phyloP scores from a whole-genome alignment of 805 yeast species.

The Yamadazyma insecticola region DNA sequence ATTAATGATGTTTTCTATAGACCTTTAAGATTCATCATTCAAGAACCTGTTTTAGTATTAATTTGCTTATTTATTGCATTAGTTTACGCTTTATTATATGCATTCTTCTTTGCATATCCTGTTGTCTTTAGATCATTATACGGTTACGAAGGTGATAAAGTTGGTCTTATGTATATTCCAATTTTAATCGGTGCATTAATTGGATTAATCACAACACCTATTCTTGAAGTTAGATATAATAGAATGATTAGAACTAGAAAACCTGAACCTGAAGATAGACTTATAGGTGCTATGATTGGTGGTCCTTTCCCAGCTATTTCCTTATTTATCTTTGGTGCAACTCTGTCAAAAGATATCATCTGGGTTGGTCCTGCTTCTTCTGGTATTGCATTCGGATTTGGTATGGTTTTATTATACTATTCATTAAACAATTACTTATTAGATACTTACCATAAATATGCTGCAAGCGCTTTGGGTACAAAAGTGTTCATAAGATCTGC shows the following conservation, averaged over 20 bases:
- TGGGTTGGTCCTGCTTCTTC: conserved; percentile 63
- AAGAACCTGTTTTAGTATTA: conserved; percentile 82
- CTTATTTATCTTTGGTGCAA: conserved; percentile 75
- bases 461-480: conserved; percentile 78
- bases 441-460: conserved; percentile 73
- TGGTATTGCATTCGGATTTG: conserved; percentile 57
- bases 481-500: conserved; percentile 77
- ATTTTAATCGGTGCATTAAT: conserved; percentile 80
- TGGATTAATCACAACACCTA: conserved; percentile 72
- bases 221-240: conserved; percentile 60
- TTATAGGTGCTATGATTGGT: conserved; percentile 78
- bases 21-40: conserved; percentile 70
- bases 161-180: conserved; percentile 87
- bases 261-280: conserved; percentile 76
- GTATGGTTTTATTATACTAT: conserved; percentile 57
- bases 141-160: conserved; percentile 69
- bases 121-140: conserved; percentile 77
- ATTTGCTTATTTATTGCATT: conserved; percentile 84
- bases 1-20: conserved; percentile 68
- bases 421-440: conserved; percentile 76
- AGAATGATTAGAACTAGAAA: conserved; percentile 47
- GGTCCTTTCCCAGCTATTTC: conserved; percentile 80
- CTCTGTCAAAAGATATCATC: conserved; percentile 61
- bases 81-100: conserved; percentile 85
- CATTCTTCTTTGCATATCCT: conserved; percentile 94